Evolutionary conservation across 164 flowering plant species (phyloP), one percentile per base, ranked within the genome.

Genomic region (Akebia trifoliata): DNA sequence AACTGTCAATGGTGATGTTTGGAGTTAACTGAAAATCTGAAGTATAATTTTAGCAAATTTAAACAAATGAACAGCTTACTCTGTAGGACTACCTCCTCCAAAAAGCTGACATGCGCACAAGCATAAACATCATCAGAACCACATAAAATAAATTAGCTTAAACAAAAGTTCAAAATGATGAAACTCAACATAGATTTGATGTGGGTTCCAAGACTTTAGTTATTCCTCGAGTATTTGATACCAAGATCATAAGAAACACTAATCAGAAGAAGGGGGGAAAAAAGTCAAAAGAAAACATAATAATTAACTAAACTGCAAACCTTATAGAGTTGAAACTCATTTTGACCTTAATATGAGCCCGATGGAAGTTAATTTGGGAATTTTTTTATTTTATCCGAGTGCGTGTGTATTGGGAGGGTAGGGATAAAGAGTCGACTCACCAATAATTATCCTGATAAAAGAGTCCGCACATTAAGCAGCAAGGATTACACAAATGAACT

Each of bases 51-150:
- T 21, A 53, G 12, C 18, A 10, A 46, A 0, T 44, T 1, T 8
- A 32, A 5, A 56, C 8, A 54, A 26, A 35, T 0, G 8, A 0
- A 32, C 3, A 46, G 20, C 95, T 78, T 73, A 91, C 95, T 78
- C 92, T 47, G 83, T 53, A 56, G 86, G 58, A 66, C 76, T 50
- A 36, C 47, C 70, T 52, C 72, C 78, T 65, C 97, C 96, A 69
- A 90, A 70, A 22, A 87, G 76, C 97, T 90, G 95, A 40, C 50
- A 63, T 44, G 40, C 58, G 6, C 34, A 43, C 9, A 56, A 66
- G 54, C 5, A 26, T 9, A 1, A 60, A 57, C 44, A 69, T 32
- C n/a, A 54, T 62, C 57, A 66, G 54, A 38, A 42, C 0, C 29
- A 0, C 35, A 59, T 6, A 3, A 45, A 35, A 46, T 24, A 2